A percentile compares a stretch with the other conserved stretches of the same genome.
phyloP scores from a whole-genome alignment of 31 red algal genomes.

The Bonnemaisonia californica region DNA sequence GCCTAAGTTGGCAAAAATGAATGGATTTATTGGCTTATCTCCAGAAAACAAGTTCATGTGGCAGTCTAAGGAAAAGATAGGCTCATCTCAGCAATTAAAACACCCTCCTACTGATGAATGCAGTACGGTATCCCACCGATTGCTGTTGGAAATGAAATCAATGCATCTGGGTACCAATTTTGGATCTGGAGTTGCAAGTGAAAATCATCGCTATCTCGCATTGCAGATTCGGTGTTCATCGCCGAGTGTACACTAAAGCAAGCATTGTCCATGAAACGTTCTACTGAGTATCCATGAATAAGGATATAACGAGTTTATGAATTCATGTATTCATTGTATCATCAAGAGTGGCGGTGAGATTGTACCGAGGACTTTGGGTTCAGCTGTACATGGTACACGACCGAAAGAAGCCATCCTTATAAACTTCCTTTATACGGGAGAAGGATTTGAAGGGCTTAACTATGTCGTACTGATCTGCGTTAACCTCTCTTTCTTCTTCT shows the following conservation, averaged over 20 bases:
- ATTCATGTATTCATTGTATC: conserved; percentile 10
- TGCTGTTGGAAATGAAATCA: background rate
- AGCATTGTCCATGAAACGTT: background rate
- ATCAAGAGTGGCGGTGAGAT: background rate
- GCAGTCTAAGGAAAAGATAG: background rate
- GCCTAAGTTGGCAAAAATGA: no score
- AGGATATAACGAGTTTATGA: conserved; percentile 13
- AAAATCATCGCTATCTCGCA: background rate
- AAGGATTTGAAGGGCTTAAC: background rate
- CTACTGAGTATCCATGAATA: background rate
- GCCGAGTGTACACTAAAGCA: background rate
- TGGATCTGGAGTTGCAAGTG: background rate
- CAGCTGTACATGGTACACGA: conserved; percentile 3
- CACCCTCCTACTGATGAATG: background rate
- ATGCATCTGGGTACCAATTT: conserved; percentile 6
- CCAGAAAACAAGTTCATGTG: no score
- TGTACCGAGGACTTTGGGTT: conserved; percentile 7
- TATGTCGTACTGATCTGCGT: conserved; percentile 23
- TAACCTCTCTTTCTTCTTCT: conserved; percentile 11
- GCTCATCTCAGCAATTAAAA: background rate
- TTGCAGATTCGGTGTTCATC: background rate
- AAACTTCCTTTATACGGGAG: conserved; percentile 31
- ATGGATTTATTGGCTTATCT: no score
- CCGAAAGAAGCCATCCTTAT: conserved; percentile 50
- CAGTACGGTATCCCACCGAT: background rate